These are phyloP conservation scores for Neurospora terricola DNA, from an alignment of 495 filamentous ascomycete species.

Conservation along the genomic window DNA sequence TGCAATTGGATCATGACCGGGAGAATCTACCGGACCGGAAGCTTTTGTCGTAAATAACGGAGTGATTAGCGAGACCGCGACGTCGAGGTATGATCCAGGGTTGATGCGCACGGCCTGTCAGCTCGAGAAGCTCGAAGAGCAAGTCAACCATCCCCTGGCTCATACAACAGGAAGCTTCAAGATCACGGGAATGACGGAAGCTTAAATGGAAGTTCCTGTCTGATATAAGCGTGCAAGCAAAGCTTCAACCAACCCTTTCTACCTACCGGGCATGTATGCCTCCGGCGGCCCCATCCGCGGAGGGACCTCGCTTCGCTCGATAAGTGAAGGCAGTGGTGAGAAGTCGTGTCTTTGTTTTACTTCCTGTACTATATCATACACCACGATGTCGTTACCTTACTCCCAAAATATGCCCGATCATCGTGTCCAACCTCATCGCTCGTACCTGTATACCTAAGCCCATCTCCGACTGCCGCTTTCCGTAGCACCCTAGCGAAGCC, in stretches of 20 bases:
- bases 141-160: neutral
- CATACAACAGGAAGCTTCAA: neutral
- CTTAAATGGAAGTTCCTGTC: neutral
- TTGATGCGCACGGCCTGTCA: neutral
- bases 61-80: neutral
- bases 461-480: neutral
- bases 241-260: neutral
- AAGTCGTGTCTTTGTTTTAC: neutral
- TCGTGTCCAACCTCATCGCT: neutral
- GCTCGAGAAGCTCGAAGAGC: neutral
- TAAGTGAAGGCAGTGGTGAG: neutral
- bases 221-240: neutral
- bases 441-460: neutral
- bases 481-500: neutral
- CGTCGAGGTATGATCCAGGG: neutral
- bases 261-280: neutral
- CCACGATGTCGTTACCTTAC: neutral
- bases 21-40: neutral
- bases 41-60: neutral
- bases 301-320: neutral
- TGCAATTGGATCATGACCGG: neutral
- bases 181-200: neutral
- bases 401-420: neutral
- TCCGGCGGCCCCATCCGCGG: neutral
- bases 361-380: neutral